Base-by-base conservation (phyloP, 768 basidiomycete species). In the Leucocoprinus birnbaumii region DNA sequence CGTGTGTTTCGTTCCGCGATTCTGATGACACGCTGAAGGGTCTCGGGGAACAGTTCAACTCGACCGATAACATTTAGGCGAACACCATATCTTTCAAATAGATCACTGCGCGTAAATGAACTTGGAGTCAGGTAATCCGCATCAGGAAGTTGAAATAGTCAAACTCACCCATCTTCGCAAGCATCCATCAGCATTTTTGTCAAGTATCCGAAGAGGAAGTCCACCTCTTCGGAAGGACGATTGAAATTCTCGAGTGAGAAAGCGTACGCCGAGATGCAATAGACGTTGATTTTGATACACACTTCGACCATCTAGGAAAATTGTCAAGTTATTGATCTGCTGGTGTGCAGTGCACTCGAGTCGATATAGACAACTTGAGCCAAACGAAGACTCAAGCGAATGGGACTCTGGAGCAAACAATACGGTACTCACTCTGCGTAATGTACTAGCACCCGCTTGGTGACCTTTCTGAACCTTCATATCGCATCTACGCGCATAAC, bases 231-330 rank as follows among this genome's bases (percentile, higher is more conserved):
- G 51, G 81, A 74, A 0, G 88, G 80, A 19, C 97, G 82, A 57
- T 91, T 91, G 73, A 98, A 98, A 72, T 98, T 99, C 63, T 98
- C 96, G 57, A 98, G 94, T 1, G 94, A 83, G 70, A 99, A 99
- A 16, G 94, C 93, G 63, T 96, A 99, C n/a, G 88, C 91, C 1
- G 92, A 87, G 22, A 98, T 94, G 57, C 89, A 92, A 56, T 74
- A 79, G 46, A 99, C 78, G 10, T 84, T 73, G 16, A 99, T 78
- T 1, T 80, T 75, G 19, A 96, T 72, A 62, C 95, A 95, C 26
- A 94, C 77, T 67, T 94, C 91, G 16, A 98, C 73, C 53, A 92
- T 78, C 95, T 98, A 59, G 10, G 34, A 8, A 25, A n/a, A n/a
- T n/a, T n/a, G n/a, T n/a, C n/a, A n/a, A n/a, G n/a, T n/a, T 27